A percentile compares a stretch with the other conserved stretches of the same genome.
These are phyloP conservation scores for Pseudogymnoascus pannorum DNA, from an alignment of 2,329 filamentous ascomycete species.

Conservation along the genomic window DNA sequence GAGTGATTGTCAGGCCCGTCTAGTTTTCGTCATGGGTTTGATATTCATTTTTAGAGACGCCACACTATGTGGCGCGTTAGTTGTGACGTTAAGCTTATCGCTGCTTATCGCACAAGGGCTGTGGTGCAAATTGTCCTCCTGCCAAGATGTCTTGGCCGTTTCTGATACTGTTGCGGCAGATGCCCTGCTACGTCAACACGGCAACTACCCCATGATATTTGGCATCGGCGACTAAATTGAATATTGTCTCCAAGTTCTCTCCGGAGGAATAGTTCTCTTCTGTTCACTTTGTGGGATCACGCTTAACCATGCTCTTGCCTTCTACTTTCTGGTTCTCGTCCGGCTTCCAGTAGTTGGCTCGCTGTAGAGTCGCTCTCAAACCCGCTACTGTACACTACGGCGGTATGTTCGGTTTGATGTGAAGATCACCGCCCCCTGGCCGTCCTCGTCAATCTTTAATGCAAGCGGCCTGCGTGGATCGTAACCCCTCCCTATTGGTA, in stretches of 20 bases:
- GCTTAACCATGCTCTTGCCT: not conserved
- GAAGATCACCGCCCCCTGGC: not conserved
- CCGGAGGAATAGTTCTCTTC: not conserved
- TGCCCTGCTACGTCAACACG: not conserved
- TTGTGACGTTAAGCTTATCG: slow-evolving; percentile 3
- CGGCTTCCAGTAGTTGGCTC: not conserved
- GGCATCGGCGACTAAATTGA: not conserved
- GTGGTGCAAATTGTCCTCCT: slow-evolving; percentile 1
- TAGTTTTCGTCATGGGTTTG: slow-evolving; percentile 2
- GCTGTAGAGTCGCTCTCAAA: not conserved
- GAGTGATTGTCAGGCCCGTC: not conserved
- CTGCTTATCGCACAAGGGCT: not conserved
- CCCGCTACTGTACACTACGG: not conserved
- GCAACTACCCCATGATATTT: not conserved
- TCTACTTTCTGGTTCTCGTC: not conserved
- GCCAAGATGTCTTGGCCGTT: slow-evolving; percentile 7
- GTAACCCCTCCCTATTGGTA: not conserved
- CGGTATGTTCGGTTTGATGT: slow-evolving; percentile 1
- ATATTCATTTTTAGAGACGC: slow-evolving; percentile 4
- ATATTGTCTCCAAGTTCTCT: not conserved
- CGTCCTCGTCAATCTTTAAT: not conserved
- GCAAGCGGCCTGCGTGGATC: slow-evolving; percentile 6
- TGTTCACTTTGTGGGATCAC: not conserved
- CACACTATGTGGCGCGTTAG: not conserved
- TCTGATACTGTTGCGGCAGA: not conserved